phyloP scores from a whole-genome alignment of 2,329 filamentous ascomycete genomes.

The Xylaria sp. region DNA sequence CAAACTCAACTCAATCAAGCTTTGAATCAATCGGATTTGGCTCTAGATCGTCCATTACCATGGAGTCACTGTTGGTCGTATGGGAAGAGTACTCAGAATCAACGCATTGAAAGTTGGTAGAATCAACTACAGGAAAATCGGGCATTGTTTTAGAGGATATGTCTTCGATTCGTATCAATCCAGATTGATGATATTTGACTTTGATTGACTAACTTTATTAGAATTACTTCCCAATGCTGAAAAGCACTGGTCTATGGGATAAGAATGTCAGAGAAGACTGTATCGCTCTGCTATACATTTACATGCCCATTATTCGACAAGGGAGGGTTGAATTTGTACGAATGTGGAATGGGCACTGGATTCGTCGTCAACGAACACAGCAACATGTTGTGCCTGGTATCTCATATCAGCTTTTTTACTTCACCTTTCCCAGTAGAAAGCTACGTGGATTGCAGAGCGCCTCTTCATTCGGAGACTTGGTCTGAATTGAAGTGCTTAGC shows the following conservation, averaged over 20 bases:
- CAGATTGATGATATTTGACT: neutral
- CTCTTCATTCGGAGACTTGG: neutral
- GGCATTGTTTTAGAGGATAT: neutral
- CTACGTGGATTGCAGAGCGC: neutral
- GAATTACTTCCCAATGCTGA: neutral
- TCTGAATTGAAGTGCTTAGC: neutral
- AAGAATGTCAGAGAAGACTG: neutral
- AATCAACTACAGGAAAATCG: neutral
- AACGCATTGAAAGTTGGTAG: neutral
- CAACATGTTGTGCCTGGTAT: neutral
- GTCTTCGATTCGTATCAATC: neutral
- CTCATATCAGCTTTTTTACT: neutral
- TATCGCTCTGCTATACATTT: neutral
- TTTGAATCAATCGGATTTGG: neutral
- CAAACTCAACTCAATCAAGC: too few relatives aligned
- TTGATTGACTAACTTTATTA: neutral
- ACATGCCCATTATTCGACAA: neutral
- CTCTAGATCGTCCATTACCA: neutral
- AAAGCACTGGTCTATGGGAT: neutral
- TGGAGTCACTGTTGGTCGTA: neutral
- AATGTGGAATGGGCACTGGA: neutral
- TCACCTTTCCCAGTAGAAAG: neutral
- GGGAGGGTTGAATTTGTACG: neutral
- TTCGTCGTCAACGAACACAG: neutral
- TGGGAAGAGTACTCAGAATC: neutral